These are phyloP conservation scores for Ustilago sp. DNA, from an alignment of 1,284 basidiomycete species.

Conservation along the genomic window DNA sequence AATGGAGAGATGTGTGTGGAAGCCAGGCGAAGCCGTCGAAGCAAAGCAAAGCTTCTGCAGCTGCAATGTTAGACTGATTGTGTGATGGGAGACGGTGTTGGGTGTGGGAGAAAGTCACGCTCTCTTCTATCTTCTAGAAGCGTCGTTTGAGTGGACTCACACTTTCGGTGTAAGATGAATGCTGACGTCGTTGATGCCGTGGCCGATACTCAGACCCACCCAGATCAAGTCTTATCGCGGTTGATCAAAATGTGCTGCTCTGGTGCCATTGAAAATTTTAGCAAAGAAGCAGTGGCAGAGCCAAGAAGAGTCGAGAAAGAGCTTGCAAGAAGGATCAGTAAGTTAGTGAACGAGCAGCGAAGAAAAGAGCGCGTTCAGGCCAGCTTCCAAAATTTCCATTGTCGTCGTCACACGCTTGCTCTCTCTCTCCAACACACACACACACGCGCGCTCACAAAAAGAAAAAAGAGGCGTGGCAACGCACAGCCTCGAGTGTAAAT, in stretches of 20 bases:
- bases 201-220: background rate
- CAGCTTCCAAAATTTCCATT: slow-evolving; percentile 2
- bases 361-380: slow-evolving; percentile 11
- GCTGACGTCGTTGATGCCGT: slow-evolving; percentile 1
- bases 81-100: slow-evolving; percentile 2
- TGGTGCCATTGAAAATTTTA: background rate
- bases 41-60: background rate
- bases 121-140: slow-evolving; percentile 3
- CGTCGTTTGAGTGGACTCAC: background rate
- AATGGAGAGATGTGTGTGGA: slow-evolving; percentile 1
- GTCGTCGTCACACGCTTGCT: background rate
- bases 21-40: slow-evolving; percentile 7
- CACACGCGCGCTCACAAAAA: too few relatives aligned
- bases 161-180: background rate
- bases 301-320: slow-evolving; percentile 3
- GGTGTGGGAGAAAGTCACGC: background rate
- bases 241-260: background rate
- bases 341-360: too few relatives aligned
- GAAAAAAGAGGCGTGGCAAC: background rate
- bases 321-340: background rate
- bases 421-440: background rate
- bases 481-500: background rate
- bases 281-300: background rate
- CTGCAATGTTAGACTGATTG: background rate
- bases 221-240: background rate